phyloP scores from a whole-genome alignment of 768 basidiomycete species.

The Dictyophora rubrovolvata region DNA sequence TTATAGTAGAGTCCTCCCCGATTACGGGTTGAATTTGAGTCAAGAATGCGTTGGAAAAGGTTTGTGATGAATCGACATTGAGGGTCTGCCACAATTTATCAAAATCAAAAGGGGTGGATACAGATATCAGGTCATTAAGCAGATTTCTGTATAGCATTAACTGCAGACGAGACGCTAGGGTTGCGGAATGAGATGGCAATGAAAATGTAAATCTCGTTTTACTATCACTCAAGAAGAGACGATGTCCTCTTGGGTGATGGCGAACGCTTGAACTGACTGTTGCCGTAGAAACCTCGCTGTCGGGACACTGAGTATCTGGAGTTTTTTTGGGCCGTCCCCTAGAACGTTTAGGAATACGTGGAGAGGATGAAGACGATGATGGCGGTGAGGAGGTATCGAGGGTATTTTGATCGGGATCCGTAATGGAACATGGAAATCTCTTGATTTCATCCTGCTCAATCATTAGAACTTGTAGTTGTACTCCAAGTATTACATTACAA shows the following conservation, averaged over 20 bases:
- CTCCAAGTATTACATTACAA: constrained; percentile 30
- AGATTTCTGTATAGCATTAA: constrained; percentile 72
- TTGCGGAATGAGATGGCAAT: constrained; percentile 50
- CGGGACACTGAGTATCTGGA: neutral
- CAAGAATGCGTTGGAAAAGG: constrained; percentile 45
- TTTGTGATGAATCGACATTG: constrained; percentile 29
- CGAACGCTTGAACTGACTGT: neutral
- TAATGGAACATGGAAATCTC: constrained; percentile 16
- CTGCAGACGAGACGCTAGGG: constrained; percentile 51
- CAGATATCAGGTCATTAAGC: constrained; percentile 39
- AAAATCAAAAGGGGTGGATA: constrained; percentile 41
- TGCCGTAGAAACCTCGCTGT: constrained; percentile 2
- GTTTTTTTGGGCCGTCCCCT: neutral
- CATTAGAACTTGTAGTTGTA: neutral
- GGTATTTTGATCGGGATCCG: constrained; percentile 22
- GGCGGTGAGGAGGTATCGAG: constrained; percentile 3
- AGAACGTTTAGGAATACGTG: constrained; percentile 8
- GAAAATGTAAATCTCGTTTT: constrained; percentile 49
- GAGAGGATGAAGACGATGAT: constrained; percentile 14
- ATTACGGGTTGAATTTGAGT: constrained; percentile 10
- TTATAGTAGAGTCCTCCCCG: constrained; percentile 2
- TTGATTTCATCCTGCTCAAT: constrained; percentile 43
- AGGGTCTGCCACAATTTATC: constrained; percentile 39
- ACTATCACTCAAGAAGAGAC: constrained; percentile 36
- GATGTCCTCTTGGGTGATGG: neutral